A percentile compares a stretch with the other conserved stretches of the same genome.
These are phyloP conservation scores for Monosporascus sp. DNA, from an alignment of 2,329 filamentous ascomycete genomes.

Conservation along the genomic window DNA sequence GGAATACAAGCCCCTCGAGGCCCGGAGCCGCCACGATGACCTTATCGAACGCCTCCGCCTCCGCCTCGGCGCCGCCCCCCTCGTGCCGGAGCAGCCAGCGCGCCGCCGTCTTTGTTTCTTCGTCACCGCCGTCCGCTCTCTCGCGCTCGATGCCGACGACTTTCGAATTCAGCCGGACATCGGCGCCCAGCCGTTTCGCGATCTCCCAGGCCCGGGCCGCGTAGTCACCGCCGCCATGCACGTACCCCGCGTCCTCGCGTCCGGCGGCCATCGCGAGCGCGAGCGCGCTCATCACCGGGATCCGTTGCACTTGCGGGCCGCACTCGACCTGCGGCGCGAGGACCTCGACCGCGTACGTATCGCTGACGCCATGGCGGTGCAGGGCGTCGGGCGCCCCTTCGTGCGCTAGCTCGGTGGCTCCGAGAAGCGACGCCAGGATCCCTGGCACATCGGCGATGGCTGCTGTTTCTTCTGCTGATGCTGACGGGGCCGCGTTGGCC, in stretches of 20 bases:
- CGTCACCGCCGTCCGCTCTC: slow-evolving; percentile 3
- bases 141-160: slow-evolving; percentile 11
- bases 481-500: not conserved
- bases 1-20: not conserved
- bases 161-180: slow-evolving; percentile 4
- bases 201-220: slow-evolving; percentile 9
- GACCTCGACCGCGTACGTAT: slow-evolving; percentile 12
- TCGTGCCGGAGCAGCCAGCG: slow-evolving; percentile 10
- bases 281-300: slow-evolving; percentile 9
- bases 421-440: slow-evolving; percentile 9
- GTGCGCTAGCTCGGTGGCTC: slow-evolving; percentile 3
- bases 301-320: not conserved
- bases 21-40: slow-evolving; percentile 12
- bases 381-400: slow-evolving; percentile 7
- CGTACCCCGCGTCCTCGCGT: slow-evolving; percentile 14
- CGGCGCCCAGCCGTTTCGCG: slow-evolving; percentile 1
- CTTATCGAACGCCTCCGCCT: slow-evolving; percentile 10
- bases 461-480: too few relatives aligned
- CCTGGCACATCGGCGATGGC: slow-evolving; percentile 3
- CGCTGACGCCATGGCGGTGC: slow-evolving; percentile 10
- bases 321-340: slow-evolving; percentile 16
- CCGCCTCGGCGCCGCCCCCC: not conserved
- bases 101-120: slow-evolving; percentile 1
- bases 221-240: slow-evolving; percentile 13
- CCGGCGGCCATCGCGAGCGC: slow-evolving; percentile 11